Evolutionary conservation across 1,139 yeast genomes (phyloP).

Genomic region (Zhuliangozyma parablackwelliae): DNA sequence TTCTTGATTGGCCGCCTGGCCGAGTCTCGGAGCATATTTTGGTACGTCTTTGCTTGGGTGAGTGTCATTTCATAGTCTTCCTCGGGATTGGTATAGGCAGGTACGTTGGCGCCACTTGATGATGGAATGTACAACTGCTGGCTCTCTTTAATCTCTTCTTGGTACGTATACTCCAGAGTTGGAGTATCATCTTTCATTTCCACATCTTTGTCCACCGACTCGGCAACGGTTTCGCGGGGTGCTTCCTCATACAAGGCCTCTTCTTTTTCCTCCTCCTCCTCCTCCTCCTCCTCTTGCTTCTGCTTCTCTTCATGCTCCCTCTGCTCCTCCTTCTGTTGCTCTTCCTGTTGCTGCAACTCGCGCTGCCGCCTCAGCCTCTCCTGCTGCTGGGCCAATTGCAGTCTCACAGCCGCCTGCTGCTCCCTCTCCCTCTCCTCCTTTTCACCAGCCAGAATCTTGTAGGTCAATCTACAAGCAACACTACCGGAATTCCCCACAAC

Average conservation of each 20-base stretch:
- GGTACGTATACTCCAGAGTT: constrained; percentile 1
- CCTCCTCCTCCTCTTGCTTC: not conserved
- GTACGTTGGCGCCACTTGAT: constrained; percentile 1
- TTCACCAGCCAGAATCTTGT: constrained; percentile 8
- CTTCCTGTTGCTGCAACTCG: too few relatives aligned
- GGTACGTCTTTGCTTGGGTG: constrained; percentile 51
- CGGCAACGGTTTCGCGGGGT: too few relatives aligned
- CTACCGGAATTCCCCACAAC: constrained; percentile 15
- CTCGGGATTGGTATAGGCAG: constrained; percentile 37
- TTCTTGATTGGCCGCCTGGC: constrained; percentile 7
- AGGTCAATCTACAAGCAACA: constrained; percentile 19
- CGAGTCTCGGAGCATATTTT: constrained; percentile 34
- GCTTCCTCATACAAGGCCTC: too few relatives aligned
- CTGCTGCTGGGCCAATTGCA: constrained; percentile 17
- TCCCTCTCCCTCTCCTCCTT: constrained; percentile 7
- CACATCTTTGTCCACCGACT: too few relatives aligned
- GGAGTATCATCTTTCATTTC: too few relatives aligned
- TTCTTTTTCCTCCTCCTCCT: too few relatives aligned
- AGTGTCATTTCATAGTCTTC: constrained; percentile 49
- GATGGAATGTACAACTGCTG: constrained; percentile 24
- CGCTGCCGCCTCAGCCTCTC: not conserved
- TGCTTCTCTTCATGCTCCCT: not conserved
- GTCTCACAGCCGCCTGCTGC: constrained; percentile 18
- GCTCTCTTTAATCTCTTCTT: constrained; percentile 8
- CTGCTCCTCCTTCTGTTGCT: constrained; percentile 5